Evolutionary conservation across 495 filamentous ascomycete genomes (phyloP).

Genomic region (Trichoderma erinaceum): DNA sequence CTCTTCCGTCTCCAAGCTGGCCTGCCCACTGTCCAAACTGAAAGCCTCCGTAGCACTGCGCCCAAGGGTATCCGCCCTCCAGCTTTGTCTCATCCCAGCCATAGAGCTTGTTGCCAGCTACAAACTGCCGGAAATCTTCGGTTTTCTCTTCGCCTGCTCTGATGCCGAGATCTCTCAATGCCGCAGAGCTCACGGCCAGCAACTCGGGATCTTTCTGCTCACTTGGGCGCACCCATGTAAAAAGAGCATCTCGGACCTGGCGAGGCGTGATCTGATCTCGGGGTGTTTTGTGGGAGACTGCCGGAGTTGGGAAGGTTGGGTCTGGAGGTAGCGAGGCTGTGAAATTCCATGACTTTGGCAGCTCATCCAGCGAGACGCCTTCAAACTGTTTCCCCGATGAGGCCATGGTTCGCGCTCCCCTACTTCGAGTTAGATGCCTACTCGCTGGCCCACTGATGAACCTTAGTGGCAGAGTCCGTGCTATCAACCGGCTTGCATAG

Average conservation of each 20-base stretch:
- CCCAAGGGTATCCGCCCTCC: constrained; percentile 83
- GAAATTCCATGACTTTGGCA: constrained; percentile 84
- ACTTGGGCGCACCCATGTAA: constrained; percentile 85
- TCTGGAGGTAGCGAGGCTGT: constrained; percentile 75
- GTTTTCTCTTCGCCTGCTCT: constrained; percentile 56
- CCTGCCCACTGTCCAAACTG: constrained; percentile 89
- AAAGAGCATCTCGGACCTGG: constrained; percentile 77
- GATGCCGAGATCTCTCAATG: constrained; percentile 74
- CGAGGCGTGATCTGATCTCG: constrained; percentile 71
- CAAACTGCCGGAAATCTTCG: constrained; percentile 67
- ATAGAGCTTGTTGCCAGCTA: constrained; percentile 73
- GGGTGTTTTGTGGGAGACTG: constrained; percentile 69
- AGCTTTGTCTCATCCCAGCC: constrained; percentile 53
- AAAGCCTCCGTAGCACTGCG: constrained; percentile 92
- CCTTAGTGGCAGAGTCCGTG: background rate
- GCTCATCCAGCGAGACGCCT: constrained; percentile 50
- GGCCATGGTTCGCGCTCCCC: background rate
- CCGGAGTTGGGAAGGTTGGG: constrained; percentile 70
- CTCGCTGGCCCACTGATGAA: background rate
- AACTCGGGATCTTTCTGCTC: constrained; percentile 63
- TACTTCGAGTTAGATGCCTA: background rate
- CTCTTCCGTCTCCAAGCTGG: constrained; percentile 90
- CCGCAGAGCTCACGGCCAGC: constrained; percentile 67
- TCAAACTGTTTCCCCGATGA: background rate
- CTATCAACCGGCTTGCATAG: background rate